A percentile compares a stretch with the other conserved stretches of the same genome.
phyloP scores from a whole-genome alignment of 306 rosid species.

The Dryas octopetala region DNA sequence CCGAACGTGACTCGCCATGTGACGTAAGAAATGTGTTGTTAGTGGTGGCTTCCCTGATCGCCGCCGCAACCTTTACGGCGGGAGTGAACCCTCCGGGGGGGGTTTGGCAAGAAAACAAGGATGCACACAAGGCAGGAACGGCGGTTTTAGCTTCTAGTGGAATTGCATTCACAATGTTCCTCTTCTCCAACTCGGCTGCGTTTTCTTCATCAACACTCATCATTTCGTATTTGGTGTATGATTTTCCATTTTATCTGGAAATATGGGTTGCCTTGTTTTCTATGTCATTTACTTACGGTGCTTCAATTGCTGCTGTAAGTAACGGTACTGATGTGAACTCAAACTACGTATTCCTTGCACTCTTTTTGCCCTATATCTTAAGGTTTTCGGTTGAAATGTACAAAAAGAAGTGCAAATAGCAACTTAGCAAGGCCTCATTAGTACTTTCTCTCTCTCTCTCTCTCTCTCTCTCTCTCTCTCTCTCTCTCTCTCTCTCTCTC shows the following conservation, averaged over 20 bases:
- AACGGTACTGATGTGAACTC: not conserved
- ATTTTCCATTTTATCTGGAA: slow-evolving; percentile 11
- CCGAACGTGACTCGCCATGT: not conserved
- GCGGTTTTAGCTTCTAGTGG: not conserved
- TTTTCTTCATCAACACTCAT: not conserved
- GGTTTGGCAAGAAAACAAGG: not conserved
- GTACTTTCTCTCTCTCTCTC: too few relatives aligned
- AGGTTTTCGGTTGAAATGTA: not conserved
- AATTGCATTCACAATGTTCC: not conserved
- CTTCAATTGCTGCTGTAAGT: not conserved
- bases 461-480: too few relatives aligned
- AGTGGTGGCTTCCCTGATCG: not conserved
- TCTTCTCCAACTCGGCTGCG: not conserved
- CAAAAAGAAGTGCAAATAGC: not conserved
- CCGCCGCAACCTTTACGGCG: not conserved
- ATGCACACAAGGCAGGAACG: not conserved
- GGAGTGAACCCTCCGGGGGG: slow-evolving; percentile 8
- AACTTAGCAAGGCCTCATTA: too few relatives aligned
- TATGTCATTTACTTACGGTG: not conserved
- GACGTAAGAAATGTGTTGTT: not conserved
- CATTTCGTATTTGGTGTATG: not conserved
- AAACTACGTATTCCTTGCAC: not conserved
- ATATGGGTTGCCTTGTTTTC: not conserved
- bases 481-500: too few relatives aligned
- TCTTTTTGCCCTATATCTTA: not conserved